Evolutionary conservation across 768 basidiomycete species (phyloP).

Genomic region (Grammothele lineata): DNA sequence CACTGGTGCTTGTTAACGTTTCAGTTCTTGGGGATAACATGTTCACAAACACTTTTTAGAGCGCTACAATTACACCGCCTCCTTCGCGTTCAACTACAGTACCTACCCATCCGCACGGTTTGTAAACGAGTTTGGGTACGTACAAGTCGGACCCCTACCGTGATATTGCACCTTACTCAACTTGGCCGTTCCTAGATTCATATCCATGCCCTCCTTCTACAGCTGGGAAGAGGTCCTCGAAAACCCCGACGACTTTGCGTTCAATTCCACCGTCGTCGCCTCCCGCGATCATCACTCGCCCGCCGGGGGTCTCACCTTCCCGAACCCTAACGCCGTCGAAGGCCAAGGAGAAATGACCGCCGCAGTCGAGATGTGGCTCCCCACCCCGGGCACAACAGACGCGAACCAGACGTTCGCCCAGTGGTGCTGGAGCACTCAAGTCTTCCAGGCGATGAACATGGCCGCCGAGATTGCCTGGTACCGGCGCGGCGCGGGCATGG

Average conservation of each 20-base stretch:
- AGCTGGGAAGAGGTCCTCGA: slow-evolving; percentile 54
- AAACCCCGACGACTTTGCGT: slow-evolving; percentile 47
- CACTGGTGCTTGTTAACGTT: slow-evolving; percentile 28
- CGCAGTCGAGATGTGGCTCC: slow-evolving; percentile 50
- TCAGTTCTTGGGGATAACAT: too few species aligned
- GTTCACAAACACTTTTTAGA: slow-evolving; percentile 29
- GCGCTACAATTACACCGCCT: slow-evolving; percentile 53
- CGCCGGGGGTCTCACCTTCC: slow-evolving; percentile 46
- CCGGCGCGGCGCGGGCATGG: slow-evolving; percentile 51
- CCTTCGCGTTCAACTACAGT: slow-evolving; percentile 47
- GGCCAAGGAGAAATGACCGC: slow-evolving; percentile 51
- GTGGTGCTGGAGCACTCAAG: slow-evolving; percentile 60
- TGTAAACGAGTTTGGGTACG: slow-evolving; percentile 57
- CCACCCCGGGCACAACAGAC: slow-evolving; percentile 43
- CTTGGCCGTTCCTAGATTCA: slow-evolving; percentile 48
- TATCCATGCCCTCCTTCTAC: slow-evolving; percentile 61
- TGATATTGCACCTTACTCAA: too few species aligned
- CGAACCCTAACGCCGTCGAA: slow-evolving; percentile 49
- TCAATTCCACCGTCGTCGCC: slow-evolving; percentile 53
- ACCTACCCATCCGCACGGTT: slow-evolving; percentile 48
- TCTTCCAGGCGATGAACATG: slow-evolving; percentile 58
- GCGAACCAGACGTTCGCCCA: slow-evolving; percentile 57
- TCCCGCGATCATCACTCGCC: slow-evolving; percentile 56
- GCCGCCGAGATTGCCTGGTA: slow-evolving; percentile 58
- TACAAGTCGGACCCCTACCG: too few species aligned